Percentiles rank a stretch among this genome's conserved stretches.
phyloP scores from a whole-genome alignment of 495 filamentous ascomycete species.

The Hypoxylon subgilvum region DNA sequence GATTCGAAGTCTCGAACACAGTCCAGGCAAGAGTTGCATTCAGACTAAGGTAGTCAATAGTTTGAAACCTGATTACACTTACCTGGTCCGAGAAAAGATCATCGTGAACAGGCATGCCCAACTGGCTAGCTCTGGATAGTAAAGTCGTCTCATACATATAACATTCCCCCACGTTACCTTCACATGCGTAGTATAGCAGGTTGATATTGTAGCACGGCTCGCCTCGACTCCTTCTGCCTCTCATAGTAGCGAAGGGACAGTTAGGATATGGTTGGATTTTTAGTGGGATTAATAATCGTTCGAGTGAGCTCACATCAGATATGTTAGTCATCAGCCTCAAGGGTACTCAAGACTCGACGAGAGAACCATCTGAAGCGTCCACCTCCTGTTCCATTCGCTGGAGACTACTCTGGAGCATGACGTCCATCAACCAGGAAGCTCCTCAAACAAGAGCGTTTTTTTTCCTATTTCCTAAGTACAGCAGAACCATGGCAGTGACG shows the following conservation, averaged over 20 bases:
- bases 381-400: constrained; percentile 16
- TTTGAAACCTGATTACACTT: constrained; percentile 8
- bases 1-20: not conserved
- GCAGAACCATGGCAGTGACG: constrained; percentile 6
- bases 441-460: constrained; percentile 6
- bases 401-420: constrained; percentile 6
- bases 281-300: constrained; percentile 23
- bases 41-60: constrained; percentile 14
- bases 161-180: constrained; percentile 1
- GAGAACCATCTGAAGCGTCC: constrained; percentile 2
- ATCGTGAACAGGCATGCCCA: constrained; percentile 3
- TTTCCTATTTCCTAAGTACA: not conserved
- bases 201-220: not conserved
- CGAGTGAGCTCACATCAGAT: constrained; percentile 15
- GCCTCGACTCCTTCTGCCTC: not conserved
- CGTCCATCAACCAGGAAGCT: constrained; percentile 4
- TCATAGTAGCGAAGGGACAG: not conserved
- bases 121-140: constrained; percentile 2
- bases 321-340: constrained; percentile 15
- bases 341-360: constrained; percentile 19
- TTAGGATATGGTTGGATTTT: constrained; percentile 10
- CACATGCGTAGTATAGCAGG: not conserved
- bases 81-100: constrained; percentile 23
- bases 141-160: not conserved
- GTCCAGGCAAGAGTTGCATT: constrained; percentile 11